A percentile compares a stretch with the other conserved stretches of the same genome.
These are phyloP conservation scores for Yarrowia yakushimensis DNA, from an alignment of 805 yeast species.

Conservation along the genomic window DNA sequence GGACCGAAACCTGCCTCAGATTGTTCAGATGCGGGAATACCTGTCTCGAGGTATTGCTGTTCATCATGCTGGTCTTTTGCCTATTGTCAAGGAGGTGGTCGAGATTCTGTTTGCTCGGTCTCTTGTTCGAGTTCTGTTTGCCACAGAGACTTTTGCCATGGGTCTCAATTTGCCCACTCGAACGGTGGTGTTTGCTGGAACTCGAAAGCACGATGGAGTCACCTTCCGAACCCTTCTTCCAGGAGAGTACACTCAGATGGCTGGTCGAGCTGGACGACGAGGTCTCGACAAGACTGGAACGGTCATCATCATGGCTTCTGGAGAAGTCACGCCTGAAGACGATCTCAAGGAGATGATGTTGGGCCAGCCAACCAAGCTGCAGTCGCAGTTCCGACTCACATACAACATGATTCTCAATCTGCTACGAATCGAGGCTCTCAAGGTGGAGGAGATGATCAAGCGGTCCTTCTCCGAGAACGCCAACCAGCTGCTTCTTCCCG, in stretches of 20 bases:
- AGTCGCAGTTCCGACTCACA: constrained; percentile 89
- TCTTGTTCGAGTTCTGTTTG: constrained; percentile 84
- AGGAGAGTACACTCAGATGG: constrained; percentile 98
- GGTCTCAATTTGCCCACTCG: constrained; percentile 95
- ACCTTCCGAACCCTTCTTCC: constrained; percentile 78
- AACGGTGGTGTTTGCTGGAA: constrained; percentile 85
- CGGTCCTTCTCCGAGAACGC: constrained; percentile 91
- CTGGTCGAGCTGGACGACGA: constrained; percentile 98
- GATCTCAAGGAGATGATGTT: constrained; percentile 76
- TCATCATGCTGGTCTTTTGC: constrained; percentile 91
- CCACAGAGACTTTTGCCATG: constrained; percentile 99
- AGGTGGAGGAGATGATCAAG: constrained; percentile 98
- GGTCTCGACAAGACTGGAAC: constrained; percentile 93
- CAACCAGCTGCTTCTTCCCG: constrained; percentile 79
- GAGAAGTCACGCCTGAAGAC: constrained; percentile 37
- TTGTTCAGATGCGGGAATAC: constrained; percentile 74
- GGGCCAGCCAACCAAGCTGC: constrained; percentile 85
- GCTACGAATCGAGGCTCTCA: constrained; percentile 85
- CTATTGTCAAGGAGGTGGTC: constrained; percentile 88
- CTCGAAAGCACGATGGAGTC: constrained; percentile 87
- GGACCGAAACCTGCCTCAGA: constrained; percentile 91
- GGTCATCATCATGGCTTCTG: constrained; percentile 77
- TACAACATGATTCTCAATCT: constrained; percentile 93
- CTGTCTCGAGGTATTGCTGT: constrained; percentile 90
- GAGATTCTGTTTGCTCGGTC: constrained; percentile 88